These are phyloP conservation scores for Aurifilum marmelostoma DNA, from an alignment of 2,329 filamentous ascomycete genomes.

Conservation along the genomic window DNA sequence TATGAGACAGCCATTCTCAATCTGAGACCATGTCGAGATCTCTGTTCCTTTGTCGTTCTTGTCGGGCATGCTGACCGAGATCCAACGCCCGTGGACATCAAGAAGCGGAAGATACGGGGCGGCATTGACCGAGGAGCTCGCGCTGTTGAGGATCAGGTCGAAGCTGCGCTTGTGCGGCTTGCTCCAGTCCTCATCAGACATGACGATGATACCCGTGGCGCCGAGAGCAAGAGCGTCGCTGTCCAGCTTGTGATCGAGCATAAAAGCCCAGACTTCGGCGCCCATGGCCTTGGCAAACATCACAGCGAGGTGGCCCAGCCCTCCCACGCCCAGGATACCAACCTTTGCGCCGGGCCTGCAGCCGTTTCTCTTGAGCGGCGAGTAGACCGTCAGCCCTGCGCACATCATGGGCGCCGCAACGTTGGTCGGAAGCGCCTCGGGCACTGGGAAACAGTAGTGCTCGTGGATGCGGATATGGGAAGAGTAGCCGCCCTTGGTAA, in stretches of 20 bases:
- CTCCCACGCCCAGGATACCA: slow-evolving; percentile 73
- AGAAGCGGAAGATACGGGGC: slow-evolving; percentile 75
- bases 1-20: slow-evolving; percentile 74
- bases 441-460: slow-evolving; percentile 75
- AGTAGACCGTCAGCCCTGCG: slow-evolving; percentile 80
- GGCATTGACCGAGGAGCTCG: slow-evolving; percentile 71
- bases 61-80: slow-evolving; percentile 74
- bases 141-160: slow-evolving; percentile 77
- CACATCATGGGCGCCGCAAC: slow-evolving; percentile 81
- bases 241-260: slow-evolving; percentile 62
- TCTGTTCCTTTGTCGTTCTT: slow-evolving; percentile 70
- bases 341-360: slow-evolving; percentile 79
- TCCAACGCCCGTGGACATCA: slow-evolving; percentile 80
- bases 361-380: slow-evolving; percentile 75
- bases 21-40: slow-evolving; percentile 74
- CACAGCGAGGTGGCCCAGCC: slow-evolving; percentile 72
- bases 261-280: slow-evolving; percentile 62
- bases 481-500: slow-evolving; percentile 61
- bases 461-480: slow-evolving; percentile 60
- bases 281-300: slow-evolving; percentile 71
- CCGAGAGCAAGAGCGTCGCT: slow-evolving; percentile 62
- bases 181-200: slow-evolving; percentile 60
- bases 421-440: slow-evolving; percentile 65
- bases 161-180: slow-evolving; percentile 64
- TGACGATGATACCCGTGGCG: slow-evolving; percentile 63